Conservation (phyloP, 768 basidiomycete genomes). For the Austroboletus festivus region DNA sequence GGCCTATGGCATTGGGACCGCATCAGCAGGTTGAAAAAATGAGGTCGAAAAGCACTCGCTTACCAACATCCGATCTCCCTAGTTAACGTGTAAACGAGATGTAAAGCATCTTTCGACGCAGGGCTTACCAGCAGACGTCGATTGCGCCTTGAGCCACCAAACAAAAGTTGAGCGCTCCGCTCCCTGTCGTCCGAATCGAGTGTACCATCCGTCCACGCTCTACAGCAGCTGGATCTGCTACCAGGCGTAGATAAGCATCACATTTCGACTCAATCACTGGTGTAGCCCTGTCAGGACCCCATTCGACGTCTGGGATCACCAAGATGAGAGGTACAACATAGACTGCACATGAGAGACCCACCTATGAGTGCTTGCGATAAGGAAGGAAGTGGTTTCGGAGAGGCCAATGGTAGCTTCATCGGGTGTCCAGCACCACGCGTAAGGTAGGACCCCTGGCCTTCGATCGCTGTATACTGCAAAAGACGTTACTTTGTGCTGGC, state of each 20-base stretch:
- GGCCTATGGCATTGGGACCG: slow-evolving; percentile 37
- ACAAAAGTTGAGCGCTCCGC: slow-evolving; percentile 77
- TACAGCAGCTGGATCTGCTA: slow-evolving; percentile 53
- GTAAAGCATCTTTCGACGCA: not conserved
- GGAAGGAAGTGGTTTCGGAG: slow-evolving; percentile 59
- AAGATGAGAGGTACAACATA: not conserved
- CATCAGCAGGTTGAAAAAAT: not conserved
- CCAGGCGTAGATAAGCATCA: slow-evolving; percentile 67
- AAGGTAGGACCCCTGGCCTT: slow-evolving; percentile 76
- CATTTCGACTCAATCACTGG: slow-evolving; percentile 58
- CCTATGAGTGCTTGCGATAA: slow-evolving; percentile 75
- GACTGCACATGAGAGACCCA: slow-evolving; percentile 15
- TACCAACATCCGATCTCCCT: slow-evolving; percentile 81
- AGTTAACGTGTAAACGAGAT: slow-evolving; percentile 1
- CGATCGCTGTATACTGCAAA: slow-evolving; percentile 68
- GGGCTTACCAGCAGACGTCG: slow-evolving; percentile 77
- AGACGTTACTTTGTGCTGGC: not conserved
- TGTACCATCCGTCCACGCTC: slow-evolving; percentile 82
- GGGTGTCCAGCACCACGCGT: slow-evolving; percentile 44
- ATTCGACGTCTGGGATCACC: slow-evolving; percentile 64
- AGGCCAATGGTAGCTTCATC: slow-evolving; percentile 60
- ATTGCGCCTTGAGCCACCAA: slow-evolving; percentile 88
- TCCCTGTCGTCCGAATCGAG: slow-evolving; percentile 77
- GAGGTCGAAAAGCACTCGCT: slow-evolving; percentile 15
- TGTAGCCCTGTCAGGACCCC: slow-evolving; percentile 75